Base-by-base conservation (phyloP, 2,329 filamentous ascomycete species). In the Monosporascus sp. region DNA sequence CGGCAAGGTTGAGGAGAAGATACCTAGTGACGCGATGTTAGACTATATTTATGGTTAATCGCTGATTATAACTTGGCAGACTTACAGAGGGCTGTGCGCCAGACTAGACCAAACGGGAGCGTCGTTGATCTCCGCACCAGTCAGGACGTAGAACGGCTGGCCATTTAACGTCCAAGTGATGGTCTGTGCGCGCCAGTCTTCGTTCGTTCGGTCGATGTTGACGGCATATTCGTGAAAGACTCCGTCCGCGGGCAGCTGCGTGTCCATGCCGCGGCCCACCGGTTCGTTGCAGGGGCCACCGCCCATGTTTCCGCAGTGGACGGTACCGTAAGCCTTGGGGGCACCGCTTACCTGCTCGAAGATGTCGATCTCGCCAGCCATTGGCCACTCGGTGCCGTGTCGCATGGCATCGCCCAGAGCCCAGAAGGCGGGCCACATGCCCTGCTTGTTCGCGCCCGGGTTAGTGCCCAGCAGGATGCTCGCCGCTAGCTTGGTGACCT, bases 401-500 rank as follows among this genome's bases (percentile, higher is more conserved):
- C 77, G 74, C 52, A 78, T 69, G 11, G 73, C 64, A 49, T 81
- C 72, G 41, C 80, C 79, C 17, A 83, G 70, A 55, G 81, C 70
- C 80, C 79, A 84, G 60, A 82, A 82, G 0, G 80, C 80, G 0
- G 80, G 79, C 80, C 80, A 84, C 49, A 83, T 70, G 5, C 81
- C 81, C 58, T 80, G 72, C 65, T 81, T 78, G 44, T 65, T 63
- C 20, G 49, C 48, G 19, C 51, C 37, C 1, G 64, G 43, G 64
- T 74, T 74, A 54, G 60, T 60, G 14, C 77, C 81, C 47, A 81
- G 70, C 37, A 78, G 74, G 46, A 83, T 67, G 24, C 65, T 64
- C 5, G 74, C 72, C 55, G 81, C 74, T 27, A 78, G 67, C 41
- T 72, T 66, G 22, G 77, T 81, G 31, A 76, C 60, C 54, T 72